Evolutionary conservation across 305 asterid genomes (phyloP).

Genomic region (Fraxinus baroniana): DNA sequence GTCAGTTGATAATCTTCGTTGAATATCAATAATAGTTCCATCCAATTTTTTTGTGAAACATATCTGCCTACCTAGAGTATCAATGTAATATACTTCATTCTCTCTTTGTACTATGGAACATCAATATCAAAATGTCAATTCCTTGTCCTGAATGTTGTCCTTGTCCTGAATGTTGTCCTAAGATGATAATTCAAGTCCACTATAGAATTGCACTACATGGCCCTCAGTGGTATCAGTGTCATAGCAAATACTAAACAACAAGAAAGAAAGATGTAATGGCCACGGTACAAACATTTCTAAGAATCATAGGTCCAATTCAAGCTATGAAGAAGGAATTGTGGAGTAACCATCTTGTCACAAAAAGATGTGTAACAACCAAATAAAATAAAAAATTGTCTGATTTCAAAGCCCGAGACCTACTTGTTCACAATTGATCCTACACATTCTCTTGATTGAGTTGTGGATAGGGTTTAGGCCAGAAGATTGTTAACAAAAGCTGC

Average conservation of each 20-base stretch:
- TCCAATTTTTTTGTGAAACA: neutral
- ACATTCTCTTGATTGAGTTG: neutral
- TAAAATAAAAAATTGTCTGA: neutral
- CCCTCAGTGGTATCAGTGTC: neutral
- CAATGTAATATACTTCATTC: neutral
- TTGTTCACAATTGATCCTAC: neutral
- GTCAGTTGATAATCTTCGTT: neutral
- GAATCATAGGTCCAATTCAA: neutral
- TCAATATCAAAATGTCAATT: neutral
- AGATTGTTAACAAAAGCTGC: neutral
- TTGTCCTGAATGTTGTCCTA: neutral
- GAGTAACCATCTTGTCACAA: neutral
- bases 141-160: neutral
- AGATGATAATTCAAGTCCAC: neutral
- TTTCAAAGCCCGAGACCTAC: neutral
- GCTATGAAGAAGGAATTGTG: neutral
- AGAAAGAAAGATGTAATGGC: neutral
- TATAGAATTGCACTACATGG: slow-evolving; percentile 2
- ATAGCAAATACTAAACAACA: neutral
- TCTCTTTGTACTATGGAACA: neutral
- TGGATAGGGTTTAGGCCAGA: neutral
- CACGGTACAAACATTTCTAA: neutral
- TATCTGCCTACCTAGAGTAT: neutral
- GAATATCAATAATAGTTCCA: neutral
- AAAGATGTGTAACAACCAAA: neutral